These are phyloP conservation scores for Eucalyptus shirleyi DNA, from an alignment of 345 rosid genomes.

Conservation along the genomic window DNA sequence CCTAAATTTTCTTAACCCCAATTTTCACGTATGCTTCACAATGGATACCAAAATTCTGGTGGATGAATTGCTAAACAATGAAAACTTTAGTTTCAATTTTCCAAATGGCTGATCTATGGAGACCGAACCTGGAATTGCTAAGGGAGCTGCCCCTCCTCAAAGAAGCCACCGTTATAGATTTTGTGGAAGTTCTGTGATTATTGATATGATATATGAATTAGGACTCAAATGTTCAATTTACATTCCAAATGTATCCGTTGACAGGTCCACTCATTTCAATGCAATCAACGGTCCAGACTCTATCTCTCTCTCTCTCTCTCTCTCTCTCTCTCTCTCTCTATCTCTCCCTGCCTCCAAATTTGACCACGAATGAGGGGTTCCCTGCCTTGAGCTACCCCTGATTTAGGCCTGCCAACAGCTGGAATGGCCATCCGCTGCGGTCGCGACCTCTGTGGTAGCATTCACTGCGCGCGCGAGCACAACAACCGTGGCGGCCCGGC, in stretches of 20 bases:
- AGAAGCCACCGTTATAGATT: not conserved
- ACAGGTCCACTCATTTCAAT: not conserved
- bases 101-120: not conserved
- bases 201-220: not conserved
- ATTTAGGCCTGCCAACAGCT: not conserved
- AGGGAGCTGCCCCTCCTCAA: not conserved
- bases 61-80: not conserved
- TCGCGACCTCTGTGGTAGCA: not conserved
- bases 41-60: not conserved
- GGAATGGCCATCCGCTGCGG: not conserved
- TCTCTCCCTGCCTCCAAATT: not conserved
- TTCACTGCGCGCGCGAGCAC: not conserved
- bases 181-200: not conserved
- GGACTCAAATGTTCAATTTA: not conserved
- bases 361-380: not conserved
- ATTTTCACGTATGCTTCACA: not conserved
- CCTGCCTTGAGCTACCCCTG: not conserved
- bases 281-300: not conserved
- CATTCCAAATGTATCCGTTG: not conserved
- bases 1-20: not conserved
- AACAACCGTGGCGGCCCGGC: not conserved
- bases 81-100: not conserved
- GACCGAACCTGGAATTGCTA: not conserved
- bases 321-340: not conserved
- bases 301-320: not conserved